Evolutionary conservation across 768 basidiomycete species (phyloP).

Genomic region (Cystobasidium onofrii): DNA sequence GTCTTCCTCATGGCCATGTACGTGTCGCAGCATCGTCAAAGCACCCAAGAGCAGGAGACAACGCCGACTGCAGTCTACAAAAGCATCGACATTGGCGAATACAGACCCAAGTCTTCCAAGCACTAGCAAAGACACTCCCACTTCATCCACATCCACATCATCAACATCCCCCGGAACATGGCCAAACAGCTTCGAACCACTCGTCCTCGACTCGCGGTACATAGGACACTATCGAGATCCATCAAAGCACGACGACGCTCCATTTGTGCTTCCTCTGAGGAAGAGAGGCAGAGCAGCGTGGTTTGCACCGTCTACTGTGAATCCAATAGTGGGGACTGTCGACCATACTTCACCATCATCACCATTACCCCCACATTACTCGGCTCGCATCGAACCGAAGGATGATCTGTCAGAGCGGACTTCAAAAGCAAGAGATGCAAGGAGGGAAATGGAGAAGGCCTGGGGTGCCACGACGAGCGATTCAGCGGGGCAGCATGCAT

Average conservation of each 20-base stretch:
- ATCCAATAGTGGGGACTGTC: not conserved
- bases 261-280: not conserved
- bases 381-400: not conserved
- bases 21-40: too few relatives aligned
- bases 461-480: not conserved
- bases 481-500: not conserved
- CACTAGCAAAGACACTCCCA: not conserved
- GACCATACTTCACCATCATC: not conserved
- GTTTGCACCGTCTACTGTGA: not conserved
- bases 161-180: not conserved
- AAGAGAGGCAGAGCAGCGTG: not conserved
- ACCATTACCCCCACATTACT: not conserved
- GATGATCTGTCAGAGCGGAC: not conserved
- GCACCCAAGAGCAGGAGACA: too few relatives aligned
- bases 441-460: not conserved
- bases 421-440: not conserved
- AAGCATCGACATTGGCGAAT: too few relatives aligned
- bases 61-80: too few relatives aligned
- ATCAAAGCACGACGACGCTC: not conserved
- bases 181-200: constrained; percentile 14
- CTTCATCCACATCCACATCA: not conserved
- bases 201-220: constrained; percentile 19
- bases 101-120: too few relatives aligned
- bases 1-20: too few relatives aligned
- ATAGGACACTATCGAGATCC: constrained; percentile 19